Evolutionary conservation across 2,329 filamentous ascomycete genomes (phyloP), one percentile per base, ranked within the genome.

Genomic region (Tolypocladium ophioglossoides): DNA sequence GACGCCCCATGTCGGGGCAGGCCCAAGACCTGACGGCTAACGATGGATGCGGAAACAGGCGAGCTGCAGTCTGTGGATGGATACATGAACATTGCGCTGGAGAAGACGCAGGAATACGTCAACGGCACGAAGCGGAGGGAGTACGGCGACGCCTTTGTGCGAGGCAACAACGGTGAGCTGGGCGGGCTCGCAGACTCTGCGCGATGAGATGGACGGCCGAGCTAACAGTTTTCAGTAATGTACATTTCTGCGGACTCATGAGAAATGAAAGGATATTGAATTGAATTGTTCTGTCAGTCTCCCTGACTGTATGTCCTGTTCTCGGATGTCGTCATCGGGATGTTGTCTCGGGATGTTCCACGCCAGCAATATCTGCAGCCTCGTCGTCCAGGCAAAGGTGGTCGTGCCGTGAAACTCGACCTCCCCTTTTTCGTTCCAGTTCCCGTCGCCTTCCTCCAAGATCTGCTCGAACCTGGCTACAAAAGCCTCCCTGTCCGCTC

Each of bases 41-140:
- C 27, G 18, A 12, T 12, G 44, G 44, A 32, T 8, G 18, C 7
- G 16, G 16, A 9, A 12, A 48, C 58, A 96, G 92, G 94, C 62
- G 91, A 96, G 69, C 80, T 97, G 39, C 91, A 97, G 70, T 96
- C 91, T 0, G 92, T 99, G 51, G 94, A 99, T 71, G 94, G 94
- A 52, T 99, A 97, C 74, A 99, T 99, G 94, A 99, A 99, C 74
- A 96, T 99, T 69, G 92, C 94, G 14, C 82, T 99, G 34, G 94
- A 99, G 72, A 94, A 96, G 74, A 95, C 91, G 22, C 86, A 89
- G 60, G 94, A 99, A 73, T 91, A 86, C 63, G 87, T 96, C 62
- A 87, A 95, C 66, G 92, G 91, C 44, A 82, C 84, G 59, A 83
- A 92, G 72, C 82, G 87, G 64, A 82, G 89, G 64, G 87, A 82